Evolutionary conservation across 768 basidiomycete species (phyloP), one percentile per base, ranked within the genome.

Genomic region (Tremella fuciformis): DNA sequence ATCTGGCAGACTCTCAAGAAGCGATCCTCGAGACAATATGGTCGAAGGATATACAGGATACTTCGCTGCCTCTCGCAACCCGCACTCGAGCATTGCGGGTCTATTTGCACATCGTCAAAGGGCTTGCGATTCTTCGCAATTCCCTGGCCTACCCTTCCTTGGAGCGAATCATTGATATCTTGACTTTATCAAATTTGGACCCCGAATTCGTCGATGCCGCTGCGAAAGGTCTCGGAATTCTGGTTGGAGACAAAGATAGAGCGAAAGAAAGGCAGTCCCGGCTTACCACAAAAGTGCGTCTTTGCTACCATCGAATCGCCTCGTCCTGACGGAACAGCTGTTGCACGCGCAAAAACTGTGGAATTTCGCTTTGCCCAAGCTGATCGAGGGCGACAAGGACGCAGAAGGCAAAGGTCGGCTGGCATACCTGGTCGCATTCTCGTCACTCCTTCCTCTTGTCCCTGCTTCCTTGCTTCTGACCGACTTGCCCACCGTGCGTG

Each of bases 401-500:
- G 73, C 80, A 0, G 77, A 76, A 49, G 57, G 62, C 3, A 61
- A 59, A 61, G 59, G 49, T 13, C 50, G 70, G 80, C 59, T 88
- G 85, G 84, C 89, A 1, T 85, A 88, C 73, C 83, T 98, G 1
- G 85, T 91, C 37, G 91, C 91, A 2, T 81, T 98, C 25, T 85
- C 88, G 0, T 86, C 86, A 19, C 80, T 98, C 8, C 83, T 97
- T 62, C 85, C 84, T 59, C 83, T 87, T 8, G 82, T 90, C 13
- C 91, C 93, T 0, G 86, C 88, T 60, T 80, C 85, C 2, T 78
- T 88, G 13, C 91, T 90, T 67, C 78, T 81, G 6, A 80, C 85
- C 21, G 83, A 89, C 64, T 82, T 98, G 75, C n/a, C 26, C 24
- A 26, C 21, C 22, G 13, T 53, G 13, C 8, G 40, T 50, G 18